These are phyloP conservation scores for Phytophthora hybrid DNA, from an alignment of 352 stramenopile genomes.

Conservation along the genomic window DNA sequence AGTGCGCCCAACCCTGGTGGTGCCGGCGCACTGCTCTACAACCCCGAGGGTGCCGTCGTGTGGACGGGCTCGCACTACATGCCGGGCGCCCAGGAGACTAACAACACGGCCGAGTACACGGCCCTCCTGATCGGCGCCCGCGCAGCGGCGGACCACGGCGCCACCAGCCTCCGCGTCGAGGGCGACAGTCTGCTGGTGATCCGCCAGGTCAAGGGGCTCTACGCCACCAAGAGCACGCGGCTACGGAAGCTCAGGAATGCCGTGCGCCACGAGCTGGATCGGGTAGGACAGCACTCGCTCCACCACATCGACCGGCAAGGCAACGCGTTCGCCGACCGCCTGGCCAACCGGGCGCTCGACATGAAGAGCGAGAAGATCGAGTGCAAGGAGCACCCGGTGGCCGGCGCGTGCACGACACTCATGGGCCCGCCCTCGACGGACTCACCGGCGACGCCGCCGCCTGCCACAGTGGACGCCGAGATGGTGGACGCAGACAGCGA, in stretches of 20 bases:
- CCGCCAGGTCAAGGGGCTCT: background rate
- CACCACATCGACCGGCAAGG: conserved; percentile 30
- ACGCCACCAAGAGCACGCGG: background rate
- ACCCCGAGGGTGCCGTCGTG: too few species aligned
- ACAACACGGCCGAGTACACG: too few species aligned
- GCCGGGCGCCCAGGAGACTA: too few species aligned
- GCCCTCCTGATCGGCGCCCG: too few species aligned
- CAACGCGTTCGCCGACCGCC: conserved; percentile 29
- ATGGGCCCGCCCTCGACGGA: background rate
- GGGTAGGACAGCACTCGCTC: background rate
- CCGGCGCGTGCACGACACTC: background rate
- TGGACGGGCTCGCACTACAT: too few species aligned
- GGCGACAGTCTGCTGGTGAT: too few species aligned
- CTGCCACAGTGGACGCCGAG: background rate
- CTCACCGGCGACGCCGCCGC: background rate
- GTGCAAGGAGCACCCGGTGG: too few species aligned
- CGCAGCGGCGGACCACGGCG: too few species aligned
- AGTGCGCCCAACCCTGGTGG: too few species aligned
- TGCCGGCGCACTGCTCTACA: too few species aligned
- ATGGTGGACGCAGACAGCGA: background rate
- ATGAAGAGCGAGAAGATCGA: background rate
- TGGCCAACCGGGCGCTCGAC: conserved; percentile 21
- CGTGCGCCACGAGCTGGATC: background rate
- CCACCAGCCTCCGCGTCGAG: too few species aligned
- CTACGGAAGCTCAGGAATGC: background rate